Evolutionary conservation across 2,329 filamentous ascomycete species (phyloP), one percentile per base, ranked within the genome.

Genomic region (Fusarium staphyleae): DNA sequence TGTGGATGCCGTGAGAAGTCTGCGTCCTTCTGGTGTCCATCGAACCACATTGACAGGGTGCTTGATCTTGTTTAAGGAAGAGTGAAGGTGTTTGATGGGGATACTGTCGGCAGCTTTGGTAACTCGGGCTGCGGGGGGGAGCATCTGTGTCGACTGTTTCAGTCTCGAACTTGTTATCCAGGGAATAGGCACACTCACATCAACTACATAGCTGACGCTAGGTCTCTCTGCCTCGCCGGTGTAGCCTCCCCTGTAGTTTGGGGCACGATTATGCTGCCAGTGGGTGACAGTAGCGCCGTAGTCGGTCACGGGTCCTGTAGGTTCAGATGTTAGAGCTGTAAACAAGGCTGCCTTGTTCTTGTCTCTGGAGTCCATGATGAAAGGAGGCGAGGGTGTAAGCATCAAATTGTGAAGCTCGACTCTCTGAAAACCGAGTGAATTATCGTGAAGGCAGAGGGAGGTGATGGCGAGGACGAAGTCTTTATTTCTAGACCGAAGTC

Each of bases 31-130:
- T 6, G 95, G 95, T 13, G 96, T 99, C 95, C 95, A 99, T 72
- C 91, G 86, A 33, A 99, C 93, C 8, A 98, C 91, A 61, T 97
- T 98, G 69, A 99, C 90, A 2, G 95, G 95, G 66, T 98, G 95
- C 70, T 96, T 96, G 69, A 96, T 93, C 71, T 99, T 99, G 77
- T 98, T 98, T 6, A 98, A 84, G 0, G 95, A 98, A n/a, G 95
- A 96, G 72, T 99, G 95, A 33, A 99, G 83, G 71, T 97, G 93
- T 67, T 95, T 93, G n/a, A 91, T 90, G 11, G 95, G 93, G 37
- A 99, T 89, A 1, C 91, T 89, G 72, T 97, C 92, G 52, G 88
- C 91, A 15, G 93, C 87, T 58, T 84, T 87, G 60, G 87, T 83
- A 45, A 87, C 78, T 70, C 90, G 83, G 29, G 90, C 92, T 35